Conservation (phyloP, 106 monocot genomes). For the Gastrodia elata region DNA sequence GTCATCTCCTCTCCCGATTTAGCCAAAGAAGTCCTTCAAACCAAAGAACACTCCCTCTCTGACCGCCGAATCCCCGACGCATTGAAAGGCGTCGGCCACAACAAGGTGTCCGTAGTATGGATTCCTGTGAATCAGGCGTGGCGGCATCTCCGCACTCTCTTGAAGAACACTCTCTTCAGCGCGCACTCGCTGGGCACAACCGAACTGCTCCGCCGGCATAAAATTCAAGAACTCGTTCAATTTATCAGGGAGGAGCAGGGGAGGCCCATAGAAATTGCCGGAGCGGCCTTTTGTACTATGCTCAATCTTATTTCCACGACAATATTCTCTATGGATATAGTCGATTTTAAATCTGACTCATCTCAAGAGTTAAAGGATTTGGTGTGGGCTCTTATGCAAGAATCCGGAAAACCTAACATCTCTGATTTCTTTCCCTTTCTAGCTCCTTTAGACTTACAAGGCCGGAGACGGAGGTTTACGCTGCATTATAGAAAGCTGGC, state of each 20-base stretch:
- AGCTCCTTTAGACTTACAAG: too few relatives aligned
- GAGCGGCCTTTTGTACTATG: slow-evolving; percentile 12
- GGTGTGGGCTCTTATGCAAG: slow-evolving; percentile 14
- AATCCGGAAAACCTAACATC: slow-evolving; percentile 6
- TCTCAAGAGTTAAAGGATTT: slow-evolving; percentile 11
- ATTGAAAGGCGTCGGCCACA: neutral
- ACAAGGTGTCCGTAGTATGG: neutral
- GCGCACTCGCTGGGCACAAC: neutral
- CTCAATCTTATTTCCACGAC: slow-evolving; percentile 22
- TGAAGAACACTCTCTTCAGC: neutral
- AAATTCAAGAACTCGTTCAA: neutral
- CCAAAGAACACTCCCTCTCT: slow-evolving; percentile 20
- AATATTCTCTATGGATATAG: slow-evolving; percentile 16
- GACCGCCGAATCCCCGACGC: slow-evolving; percentile 10
- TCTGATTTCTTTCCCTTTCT: slow-evolving; percentile 20
- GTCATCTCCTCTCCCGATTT: slow-evolving; percentile 22
- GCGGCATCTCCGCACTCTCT: too few relatives aligned
- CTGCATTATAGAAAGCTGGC: too few relatives aligned
- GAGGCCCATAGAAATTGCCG: neutral
- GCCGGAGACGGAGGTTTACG: too few relatives aligned
- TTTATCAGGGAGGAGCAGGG: neutral
- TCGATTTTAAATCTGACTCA: slow-evolving; percentile 4
- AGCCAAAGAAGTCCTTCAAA: slow-evolving; percentile 17
- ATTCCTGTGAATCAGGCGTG: neutral
- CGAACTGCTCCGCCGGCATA: neutral